Evolutionary conservation across 495 filamentous ascomycete species (phyloP).

Genomic region (Monascus purpureus): DNA sequence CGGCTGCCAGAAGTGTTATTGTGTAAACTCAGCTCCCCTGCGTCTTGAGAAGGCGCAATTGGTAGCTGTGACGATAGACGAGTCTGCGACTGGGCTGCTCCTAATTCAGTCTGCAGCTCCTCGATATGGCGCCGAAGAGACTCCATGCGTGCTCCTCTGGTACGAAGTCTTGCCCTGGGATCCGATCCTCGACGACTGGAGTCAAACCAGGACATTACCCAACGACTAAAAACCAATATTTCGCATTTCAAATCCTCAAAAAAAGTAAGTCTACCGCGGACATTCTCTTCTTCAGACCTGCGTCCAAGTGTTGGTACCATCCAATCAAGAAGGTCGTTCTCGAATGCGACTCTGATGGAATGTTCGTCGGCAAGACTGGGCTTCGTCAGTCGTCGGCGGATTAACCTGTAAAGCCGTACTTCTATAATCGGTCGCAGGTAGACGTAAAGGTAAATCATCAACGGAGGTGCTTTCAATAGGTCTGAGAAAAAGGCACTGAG

Average conservation of each 20-base stretch:
- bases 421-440: conserved; percentile 29
- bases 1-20: background rate
- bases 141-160: conserved; percentile 14
- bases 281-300: conserved; percentile 26
- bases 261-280: conserved; percentile 24
- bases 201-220: conserved; percentile 21
- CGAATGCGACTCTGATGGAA: conserved; percentile 30
- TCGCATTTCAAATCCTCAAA: conserved; percentile 26
- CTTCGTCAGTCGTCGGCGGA: conserved; percentile 31
- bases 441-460: conserved; percentile 21
- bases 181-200: conserved; percentile 8
- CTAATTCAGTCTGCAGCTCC: conserved; percentile 18
- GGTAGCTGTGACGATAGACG: conserved; percentile 2
- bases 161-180: conserved; percentile 5
- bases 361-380: conserved; percentile 28
- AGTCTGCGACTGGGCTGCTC: conserved; percentile 8
- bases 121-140: conserved; percentile 16
- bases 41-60: conserved; percentile 1
- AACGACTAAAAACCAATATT: conserved; percentile 14
- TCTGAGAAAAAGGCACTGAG: conserved; percentile 12
- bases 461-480: conserved; percentile 20
- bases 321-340: conserved; percentile 36
- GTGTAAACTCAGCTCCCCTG: background rate
- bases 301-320: conserved; percentile 30
- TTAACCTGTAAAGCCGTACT: conserved; percentile 28